Base-by-base conservation (phyloP, 345 rosid species). In the Bruguiera parviflora region DNA sequence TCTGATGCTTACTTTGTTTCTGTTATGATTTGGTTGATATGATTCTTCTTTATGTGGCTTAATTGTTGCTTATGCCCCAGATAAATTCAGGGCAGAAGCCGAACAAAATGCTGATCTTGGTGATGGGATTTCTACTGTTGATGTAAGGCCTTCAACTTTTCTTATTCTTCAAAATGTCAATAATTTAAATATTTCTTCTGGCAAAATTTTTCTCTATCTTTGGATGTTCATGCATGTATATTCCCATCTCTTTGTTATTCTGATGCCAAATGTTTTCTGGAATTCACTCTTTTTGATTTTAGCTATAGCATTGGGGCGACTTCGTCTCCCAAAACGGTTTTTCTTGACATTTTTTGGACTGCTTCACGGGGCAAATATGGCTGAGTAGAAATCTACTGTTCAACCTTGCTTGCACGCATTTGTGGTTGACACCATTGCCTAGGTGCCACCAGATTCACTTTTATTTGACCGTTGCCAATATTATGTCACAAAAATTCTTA, bases 131-230 rank as follows among this genome's bases (percentile, higher is more conserved):
- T n/a, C 56, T 63, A 72, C 61, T 68, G 63, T 59, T 66, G 66
- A 60, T 66, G 93, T 86, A 78, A 77, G 84, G 56, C 18, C 67
- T 67, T 64, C 75, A 53, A 53, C 31, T 18, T 57, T 47, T 65
- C 59, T 58, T 63, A 29, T 27, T 31, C 53, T 21, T 27, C 33
- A 35, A 33, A 8, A 18, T 20, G 21, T 19, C 32, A 0, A 19
- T n/a, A 15, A 39, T 20, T 52, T 25, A 20, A 60, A 58, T 19
- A 28, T 6, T 55, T 31, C 7, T 15, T 15, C 13, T 35, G 43
- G 7, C 28, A 25, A 31, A 15, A 43, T 13, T 43, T 43, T 43
- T 43, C 18, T 13, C 4, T 13, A 10, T 39, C 47, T 43, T 43
- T 13, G 49, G 13, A 13, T 43, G 5, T 43, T 43, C 47, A 9